Conservation (phyloP, 1,139 yeast species). For the Blastobotrys ciferrii region DNA sequence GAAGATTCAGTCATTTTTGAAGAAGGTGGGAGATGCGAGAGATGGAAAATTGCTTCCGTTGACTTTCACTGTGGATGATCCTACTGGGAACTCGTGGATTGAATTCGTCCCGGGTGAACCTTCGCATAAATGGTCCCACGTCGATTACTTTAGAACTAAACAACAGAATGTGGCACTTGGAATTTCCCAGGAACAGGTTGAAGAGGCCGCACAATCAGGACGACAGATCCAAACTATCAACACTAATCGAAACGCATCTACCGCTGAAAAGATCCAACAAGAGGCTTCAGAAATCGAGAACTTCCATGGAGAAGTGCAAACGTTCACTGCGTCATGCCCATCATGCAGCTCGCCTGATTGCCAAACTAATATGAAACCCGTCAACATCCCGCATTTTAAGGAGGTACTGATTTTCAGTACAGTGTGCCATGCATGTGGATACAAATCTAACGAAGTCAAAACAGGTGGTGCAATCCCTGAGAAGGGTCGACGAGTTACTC, state of each 20-base stretch:
- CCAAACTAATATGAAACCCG: constrained; percentile 94
- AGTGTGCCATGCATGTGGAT: constrained; percentile 88
- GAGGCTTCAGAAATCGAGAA: constrained; percentile 70
- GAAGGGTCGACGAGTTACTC: constrained; percentile 71
- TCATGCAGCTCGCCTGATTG: constrained; percentile 71
- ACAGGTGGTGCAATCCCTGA: constrained; percentile 97
- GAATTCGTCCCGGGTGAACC: constrained; percentile 88
- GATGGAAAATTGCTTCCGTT: constrained; percentile 74
- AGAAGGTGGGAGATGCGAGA: constrained; percentile 55
- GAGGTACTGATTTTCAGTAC: constrained; percentile 97
- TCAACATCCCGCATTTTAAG: constrained; percentile 95
- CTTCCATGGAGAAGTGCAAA: constrained; percentile 83
- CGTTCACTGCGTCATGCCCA: constrained; percentile 90
- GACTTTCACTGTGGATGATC: constrained; percentile 83
- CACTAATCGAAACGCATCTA: constrained; percentile 25
- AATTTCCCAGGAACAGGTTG: constrained; percentile 42
- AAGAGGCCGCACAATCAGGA: not conserved
- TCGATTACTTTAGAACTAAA: constrained; percentile 79
- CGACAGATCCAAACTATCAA: constrained; percentile 29
- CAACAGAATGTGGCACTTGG: constrained; percentile 89
- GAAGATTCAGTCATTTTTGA: constrained; percentile 69
- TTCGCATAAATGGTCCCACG: constrained; percentile 85
- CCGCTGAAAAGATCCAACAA: constrained; percentile 34
- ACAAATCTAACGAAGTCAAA: constrained; percentile 94
- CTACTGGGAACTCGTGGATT: constrained; percentile 97